phyloP scores from a whole-genome alignment of 257 asterid species.

The Marsdenia floribunda region DNA sequence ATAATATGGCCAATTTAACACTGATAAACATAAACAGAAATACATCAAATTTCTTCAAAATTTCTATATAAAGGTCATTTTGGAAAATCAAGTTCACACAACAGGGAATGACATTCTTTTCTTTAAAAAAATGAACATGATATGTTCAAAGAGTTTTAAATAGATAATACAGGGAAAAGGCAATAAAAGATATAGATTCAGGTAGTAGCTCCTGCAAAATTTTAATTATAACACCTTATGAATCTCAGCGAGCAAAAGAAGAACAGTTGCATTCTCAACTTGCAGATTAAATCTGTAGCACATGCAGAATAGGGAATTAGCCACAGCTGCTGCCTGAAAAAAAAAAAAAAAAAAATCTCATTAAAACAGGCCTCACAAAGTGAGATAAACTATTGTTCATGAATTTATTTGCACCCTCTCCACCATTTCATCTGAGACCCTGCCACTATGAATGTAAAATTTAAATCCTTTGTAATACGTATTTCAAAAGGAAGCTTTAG shows the following conservation, averaged over 20 bases:
- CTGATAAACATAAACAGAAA: too few species aligned
- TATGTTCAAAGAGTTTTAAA: not conserved
- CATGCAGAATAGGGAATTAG: constrained; percentile 69
- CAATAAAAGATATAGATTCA: not conserved
- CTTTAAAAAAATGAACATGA: not conserved
- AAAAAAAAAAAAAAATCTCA: constrained; percentile 31
- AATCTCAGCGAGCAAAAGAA: constrained; percentile 95
- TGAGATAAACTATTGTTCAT: not conserved
- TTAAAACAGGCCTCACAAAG: constrained; percentile 14
- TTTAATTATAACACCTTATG: constrained; percentile 56
- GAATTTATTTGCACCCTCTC: not conserved
- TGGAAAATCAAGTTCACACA: not conserved
- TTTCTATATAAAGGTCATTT: not conserved
- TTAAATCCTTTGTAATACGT: not conserved
- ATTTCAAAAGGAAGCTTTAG: not conserved
- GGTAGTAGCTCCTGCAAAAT: not conserved
- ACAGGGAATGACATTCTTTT: not conserved
- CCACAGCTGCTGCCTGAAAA: constrained; percentile 87
- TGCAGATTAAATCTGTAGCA: constrained; percentile 81
- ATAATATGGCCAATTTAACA: not conserved
- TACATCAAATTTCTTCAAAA: not conserved
- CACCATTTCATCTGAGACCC: not conserved
- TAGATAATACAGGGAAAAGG: not conserved
- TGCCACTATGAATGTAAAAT: not conserved
- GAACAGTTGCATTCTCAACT: constrained; percentile 84